Evolutionary conservation across 495 filamentous ascomycete genomes (phyloP), one percentile per base, ranked within the genome.

Genomic region (Aspergillus sparsus): DNA sequence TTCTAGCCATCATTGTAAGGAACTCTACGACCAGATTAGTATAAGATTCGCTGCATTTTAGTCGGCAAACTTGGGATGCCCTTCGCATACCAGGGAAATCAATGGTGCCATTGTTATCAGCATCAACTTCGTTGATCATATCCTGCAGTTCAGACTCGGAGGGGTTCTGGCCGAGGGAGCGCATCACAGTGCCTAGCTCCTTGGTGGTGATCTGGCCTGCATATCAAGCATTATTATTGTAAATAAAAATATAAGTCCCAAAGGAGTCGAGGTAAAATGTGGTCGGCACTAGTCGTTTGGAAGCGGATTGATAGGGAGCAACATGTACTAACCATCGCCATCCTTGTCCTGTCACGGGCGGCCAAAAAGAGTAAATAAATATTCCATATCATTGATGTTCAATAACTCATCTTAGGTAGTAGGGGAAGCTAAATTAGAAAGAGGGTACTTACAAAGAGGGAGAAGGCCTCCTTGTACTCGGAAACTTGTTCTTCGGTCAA

Each of bases 381-480:
- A 65, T 60, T 49, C 31, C 41, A 6, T 13, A 16, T 12, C 32
- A 33, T 16, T 11, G 32, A 41, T n/a, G 37, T n/a, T 41, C 21
- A 12, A 34, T n/a, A n/a, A n/a, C n/a, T 10, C 32, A 35, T 8
- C 7, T 39, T 46, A 31, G 39, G 27, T 10, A 6, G 16, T 7
- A 6, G 27, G 10, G 16, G n/a, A 18, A 57, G 18, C 11, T 49
- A n/a, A 3, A 3, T 27, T 27, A 3, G 21, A 27, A 27, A 27
- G 10, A 15, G 42, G 39, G 31, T 16, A 92, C 94, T 89, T 85
- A 98, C 94, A 77, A 98, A 98, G 39, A 98, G 89, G 74, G 94
- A 98, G 83, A 98, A 98, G 49, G 94, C 94, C 82, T 98, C 95
- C 88, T 98, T 98, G 81, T 98, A 98, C 82, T 98, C 94, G 74